Evolutionary conservation across 257 asterid genomes (phyloP), one percentile per base, ranked within the genome.

Genomic region (Primulina huaijiensis): DNA sequence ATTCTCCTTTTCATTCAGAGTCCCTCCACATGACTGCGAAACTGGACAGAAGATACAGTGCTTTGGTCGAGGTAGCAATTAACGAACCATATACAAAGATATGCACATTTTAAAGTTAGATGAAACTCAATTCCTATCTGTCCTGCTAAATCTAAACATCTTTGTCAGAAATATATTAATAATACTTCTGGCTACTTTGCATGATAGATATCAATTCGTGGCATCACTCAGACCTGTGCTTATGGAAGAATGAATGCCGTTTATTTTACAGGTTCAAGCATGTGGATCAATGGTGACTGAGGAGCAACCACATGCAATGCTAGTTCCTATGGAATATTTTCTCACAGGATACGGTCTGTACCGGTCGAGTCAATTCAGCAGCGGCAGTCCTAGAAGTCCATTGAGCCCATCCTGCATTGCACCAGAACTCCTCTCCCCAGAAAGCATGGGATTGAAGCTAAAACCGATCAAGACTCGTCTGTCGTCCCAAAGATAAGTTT

Each of bases 211-310:
- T 27, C 40, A 59, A 20, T 43, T 56, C 29, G 55, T 19, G n/a
- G 7, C 7, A 64, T 16, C 53, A 65, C 63, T 27, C 7, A 16
- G 25, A 62, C 29, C 65, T 29, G 8, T 35, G 38, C 61, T 70
- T 19, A 65, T 20, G 27, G 67, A 59, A 62, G 63, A 20, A 20
- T 29, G 67, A 50, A 14, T 50, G 57, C 0, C 57, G 16, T 50
- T 11, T 25, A 34, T 50, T 62, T 20, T 46, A 55, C 84, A 92
- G 98, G 98, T 92, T 29, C 94, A 84, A 25, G 77, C 81, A n/a
- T 92, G 98, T 71, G 98, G 97, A 75, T 92, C 98, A 63, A 84
- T 92, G 83, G 97, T 92, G 62, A 92, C 98, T 2, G 98, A 89
- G 78, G 98, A 92, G 86, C 97, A 92, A 80, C 97, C 98, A 20